Base-by-base conservation (phyloP, 1,284 basidiomycete genomes). In the Moesziomyces sp. region DNA sequence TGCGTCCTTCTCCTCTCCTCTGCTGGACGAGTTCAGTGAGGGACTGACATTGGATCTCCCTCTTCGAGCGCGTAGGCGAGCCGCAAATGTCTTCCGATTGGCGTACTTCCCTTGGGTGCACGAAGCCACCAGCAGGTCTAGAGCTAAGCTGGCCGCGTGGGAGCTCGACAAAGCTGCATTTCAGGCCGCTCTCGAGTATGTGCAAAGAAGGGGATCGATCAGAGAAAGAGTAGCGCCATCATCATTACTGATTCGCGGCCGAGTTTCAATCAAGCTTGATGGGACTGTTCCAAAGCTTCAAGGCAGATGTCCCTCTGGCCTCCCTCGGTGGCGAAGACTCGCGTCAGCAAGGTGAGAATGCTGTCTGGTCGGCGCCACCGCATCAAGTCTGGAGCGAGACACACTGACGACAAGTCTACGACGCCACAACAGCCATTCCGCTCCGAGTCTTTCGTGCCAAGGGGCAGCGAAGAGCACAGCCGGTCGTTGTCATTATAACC, bases 21-120 rank as follows among this genome's bases (percentile, higher is more conserved):
- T 16, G 5, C 16, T 18, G n/a, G n/a, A 10, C 26, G 23, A 14
- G 46, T 16, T 43, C 13, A 8, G 18, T 28, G 38, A 11, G 2
- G 2, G 19, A 18, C 40, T 3, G 18, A 35, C 18, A 10, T 11
- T 48, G 49, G 23, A 57, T 28, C 16, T 11, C n/a, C 14, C 3
- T 18, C 8, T 19, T 38, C 9, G 14, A 13, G 28, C 10, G 16
- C 28, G 3, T 35, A 69, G 66, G 68, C 60, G 68, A 30, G 62
- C 68, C 28, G 63, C 63, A 40, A 72, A 72, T 35, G 52, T 72
- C 26, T 72, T 59, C 43, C 26, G 52, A 5, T 38, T 72, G 9
- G 69, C 63, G 24, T 72, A 72, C 50, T 72, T 72, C 18, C 69
- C 69, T 18, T 72, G 63, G 69, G 54, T 63, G 3, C 69, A 72